Conservation (phyloP, 352 stramenopile species). For the Phytophthora agathidicida region DNA sequence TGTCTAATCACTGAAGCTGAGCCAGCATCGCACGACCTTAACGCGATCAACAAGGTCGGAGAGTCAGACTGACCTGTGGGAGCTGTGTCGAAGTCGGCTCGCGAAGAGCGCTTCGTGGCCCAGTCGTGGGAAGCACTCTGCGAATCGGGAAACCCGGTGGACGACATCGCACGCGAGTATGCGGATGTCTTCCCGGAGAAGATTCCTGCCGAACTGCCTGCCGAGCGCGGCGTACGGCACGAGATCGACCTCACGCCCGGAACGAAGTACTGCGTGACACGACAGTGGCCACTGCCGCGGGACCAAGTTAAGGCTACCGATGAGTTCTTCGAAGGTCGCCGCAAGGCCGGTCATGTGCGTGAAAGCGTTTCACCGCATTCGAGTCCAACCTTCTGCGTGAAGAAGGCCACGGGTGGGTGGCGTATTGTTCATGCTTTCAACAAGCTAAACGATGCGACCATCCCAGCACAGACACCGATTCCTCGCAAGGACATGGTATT, state of each 20-base stretch:
- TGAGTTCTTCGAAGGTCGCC: not conserved
- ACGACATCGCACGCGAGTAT: conserved; percentile 15
- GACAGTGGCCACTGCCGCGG: conserved; percentile 20
- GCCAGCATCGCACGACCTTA: not conserved
- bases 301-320: not conserved
- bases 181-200: conserved; percentile 24
- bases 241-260: conserved; percentile 7
- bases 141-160: conserved; percentile 6
- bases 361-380: no score
- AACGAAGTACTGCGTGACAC: conserved; percentile 12
- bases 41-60: not conserved
- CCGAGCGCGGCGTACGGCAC: conserved; percentile 1
- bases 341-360: not conserved
- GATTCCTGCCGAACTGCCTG: conserved; percentile 14
- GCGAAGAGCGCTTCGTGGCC: not conserved
- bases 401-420: no score
- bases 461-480: no score
- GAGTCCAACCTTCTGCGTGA: no score
- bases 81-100: not conserved
- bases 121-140: no score
- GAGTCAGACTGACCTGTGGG: no score
- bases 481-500: no score
- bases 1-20: no score
- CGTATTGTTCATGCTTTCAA: no score
- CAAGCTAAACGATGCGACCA: no score